These are phyloP conservation scores for Hyaloscypha variabilis DNA, from an alignment of 495 filamentous ascomycete genomes.

Conservation along the genomic window DNA sequence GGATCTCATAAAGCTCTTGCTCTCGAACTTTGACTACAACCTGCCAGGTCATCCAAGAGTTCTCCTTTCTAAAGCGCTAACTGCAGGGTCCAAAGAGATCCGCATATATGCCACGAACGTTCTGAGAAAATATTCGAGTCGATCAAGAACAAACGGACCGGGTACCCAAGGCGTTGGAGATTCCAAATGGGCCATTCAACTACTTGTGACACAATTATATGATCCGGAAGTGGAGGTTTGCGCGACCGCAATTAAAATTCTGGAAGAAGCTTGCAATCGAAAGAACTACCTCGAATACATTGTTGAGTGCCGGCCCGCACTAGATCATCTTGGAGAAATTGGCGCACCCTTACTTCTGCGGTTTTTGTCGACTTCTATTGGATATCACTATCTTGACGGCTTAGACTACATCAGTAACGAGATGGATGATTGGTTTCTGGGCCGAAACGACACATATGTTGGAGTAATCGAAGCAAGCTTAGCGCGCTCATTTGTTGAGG, in stretches of 20 bases:
- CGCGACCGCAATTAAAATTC: slow-evolving; percentile 91
- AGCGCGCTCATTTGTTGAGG: slow-evolving; percentile 79
- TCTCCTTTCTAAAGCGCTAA: slow-evolving; percentile 89
- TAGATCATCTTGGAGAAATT: slow-evolving; percentile 96
- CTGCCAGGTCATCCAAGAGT: slow-evolving; percentile 85
- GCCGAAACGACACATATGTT: slow-evolving; percentile 94
- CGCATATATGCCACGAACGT: slow-evolving; percentile 84
- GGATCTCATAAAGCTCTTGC: slow-evolving; percentile 83
- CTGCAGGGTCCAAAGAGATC: slow-evolving; percentile 87
- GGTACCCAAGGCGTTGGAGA: slow-evolving; percentile 42
- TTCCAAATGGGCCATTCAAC: slow-evolving; percentile 91
- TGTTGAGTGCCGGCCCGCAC: slow-evolving; percentile 91
- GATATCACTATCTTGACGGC: slow-evolving; percentile 96
- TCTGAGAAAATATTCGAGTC: slow-evolving; percentile 78
- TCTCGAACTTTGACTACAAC: slow-evolving; percentile 90
- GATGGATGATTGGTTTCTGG: slow-evolving; percentile 99
- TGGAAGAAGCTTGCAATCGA: slow-evolving; percentile 95
- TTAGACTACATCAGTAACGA: slow-evolving; percentile 98
- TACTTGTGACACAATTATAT: slow-evolving; percentile 95
- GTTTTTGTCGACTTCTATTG: slow-evolving; percentile 92
- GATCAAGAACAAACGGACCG: slow-evolving; percentile 38
- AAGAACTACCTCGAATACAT: slow-evolving; percentile 90
- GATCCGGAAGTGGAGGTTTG: slow-evolving; percentile 97
- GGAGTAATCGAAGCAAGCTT: slow-evolving; percentile 92
- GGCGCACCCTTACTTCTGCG: slow-evolving; percentile 90